These are phyloP conservation scores for Vanrija sp. DNA, from an alignment of 1,284 basidiomycete genomes.

Conservation along the genomic window DNA sequence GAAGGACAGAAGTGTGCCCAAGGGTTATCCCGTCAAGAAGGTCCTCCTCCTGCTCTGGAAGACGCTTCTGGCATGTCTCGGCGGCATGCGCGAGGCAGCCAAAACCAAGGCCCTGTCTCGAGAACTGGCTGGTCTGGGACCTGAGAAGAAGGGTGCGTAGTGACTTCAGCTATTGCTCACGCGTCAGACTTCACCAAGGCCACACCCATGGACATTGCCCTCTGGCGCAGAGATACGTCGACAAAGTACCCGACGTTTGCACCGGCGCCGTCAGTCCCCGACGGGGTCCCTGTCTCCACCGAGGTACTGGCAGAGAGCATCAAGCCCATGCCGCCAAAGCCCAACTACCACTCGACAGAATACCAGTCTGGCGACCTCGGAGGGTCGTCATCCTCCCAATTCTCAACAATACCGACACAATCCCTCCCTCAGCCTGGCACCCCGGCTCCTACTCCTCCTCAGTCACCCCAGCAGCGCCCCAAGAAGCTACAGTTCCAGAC, in stretches of 20 bases:
- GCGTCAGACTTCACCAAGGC: constrained; percentile 65
- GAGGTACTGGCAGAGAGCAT: constrained; percentile 80
- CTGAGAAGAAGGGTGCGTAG: constrained; percentile 57
- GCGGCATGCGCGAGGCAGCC: constrained; percentile 79
- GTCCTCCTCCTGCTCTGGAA: constrained; percentile 96
- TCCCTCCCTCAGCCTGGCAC: constrained; percentile 59
- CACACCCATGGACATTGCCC: constrained; percentile 79
- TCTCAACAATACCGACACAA: constrained; percentile 1
- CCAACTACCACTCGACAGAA: constrained; percentile 67
- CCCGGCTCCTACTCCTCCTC: constrained; percentile 84
- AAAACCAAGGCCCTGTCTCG: constrained; percentile 81
- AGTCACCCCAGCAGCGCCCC: constrained; percentile 69
- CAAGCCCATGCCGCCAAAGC: constrained; percentile 85
- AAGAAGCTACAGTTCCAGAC: constrained; percentile 99
- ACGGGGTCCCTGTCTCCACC: constrained; percentile 40
- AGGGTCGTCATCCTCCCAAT: constrained; percentile 17
- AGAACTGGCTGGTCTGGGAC: constrained; percentile 69
- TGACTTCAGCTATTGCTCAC: constrained; percentile 1
- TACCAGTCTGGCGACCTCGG: constrained; percentile 21
- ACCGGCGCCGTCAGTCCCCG: constrained; percentile 54
- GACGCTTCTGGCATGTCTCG: constrained; percentile 83
- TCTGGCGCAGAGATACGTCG: constrained; percentile 79
- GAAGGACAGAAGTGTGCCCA: constrained; percentile 81
- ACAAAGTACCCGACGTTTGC: constrained; percentile 92
- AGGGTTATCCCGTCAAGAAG: constrained; percentile 84